Percentiles rank a stretch among this genome's conserved stretches.
These are phyloP conservation scores for Spathaspora girioi DNA, from an alignment of 805 yeast genomes.

Conservation along the genomic window DNA sequence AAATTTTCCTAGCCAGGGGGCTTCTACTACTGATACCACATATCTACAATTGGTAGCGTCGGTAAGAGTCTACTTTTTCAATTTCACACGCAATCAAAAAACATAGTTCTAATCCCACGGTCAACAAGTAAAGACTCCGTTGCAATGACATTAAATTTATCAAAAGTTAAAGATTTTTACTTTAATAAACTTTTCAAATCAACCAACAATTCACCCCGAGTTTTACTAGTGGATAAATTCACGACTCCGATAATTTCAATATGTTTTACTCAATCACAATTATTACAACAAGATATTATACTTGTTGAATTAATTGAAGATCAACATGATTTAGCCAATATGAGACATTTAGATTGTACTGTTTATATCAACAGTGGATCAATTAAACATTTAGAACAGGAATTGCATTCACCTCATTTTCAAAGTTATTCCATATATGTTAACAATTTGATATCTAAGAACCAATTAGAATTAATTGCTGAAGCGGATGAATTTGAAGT, in stretches of 20 bases:
- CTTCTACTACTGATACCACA: no score
- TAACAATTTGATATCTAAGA: conserved; percentile 70
- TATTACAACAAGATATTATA: conserved; percentile 80
- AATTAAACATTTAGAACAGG: conserved; percentile 57
- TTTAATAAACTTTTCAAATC: conserved; percentile 25
- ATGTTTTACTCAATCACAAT: conserved; percentile 81
- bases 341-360: conserved; percentile 71
- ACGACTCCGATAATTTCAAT: conserved; percentile 87
- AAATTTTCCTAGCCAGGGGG: no score
- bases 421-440: conserved; percentile 73
- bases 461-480: conserved; percentile 80
- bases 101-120: no score
- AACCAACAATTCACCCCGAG: conserved; percentile 32
- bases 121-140: neutral
- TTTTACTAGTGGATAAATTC: conserved; percentile 70
- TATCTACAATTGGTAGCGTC: no score
- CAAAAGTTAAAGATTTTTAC: conserved; percentile 26
- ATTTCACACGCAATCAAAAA: no score
- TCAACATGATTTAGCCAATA: conserved; percentile 61
- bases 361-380: conserved; percentile 74
- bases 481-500: conserved; percentile 87
- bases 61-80: no score
- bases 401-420: conserved; percentile 76
- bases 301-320: conserved; percentile 59
- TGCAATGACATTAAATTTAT: conserved; percentile 23